Evolutionary conservation across 768 basidiomycete species (phyloP).

Genomic region (Pleurotus djamor): DNA sequence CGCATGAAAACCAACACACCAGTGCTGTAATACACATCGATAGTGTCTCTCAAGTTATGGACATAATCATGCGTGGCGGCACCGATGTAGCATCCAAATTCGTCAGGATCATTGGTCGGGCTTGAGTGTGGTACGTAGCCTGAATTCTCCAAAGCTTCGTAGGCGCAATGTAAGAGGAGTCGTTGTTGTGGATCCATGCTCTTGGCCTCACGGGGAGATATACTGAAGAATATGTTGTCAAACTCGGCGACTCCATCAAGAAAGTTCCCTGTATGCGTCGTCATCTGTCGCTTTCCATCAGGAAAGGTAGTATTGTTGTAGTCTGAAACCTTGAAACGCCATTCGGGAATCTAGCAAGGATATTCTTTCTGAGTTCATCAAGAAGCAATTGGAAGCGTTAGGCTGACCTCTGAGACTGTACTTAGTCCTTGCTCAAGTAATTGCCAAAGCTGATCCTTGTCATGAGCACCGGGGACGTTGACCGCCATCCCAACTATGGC

Average conservation of each 20-base stretch:
- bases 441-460: constrained; percentile 52
- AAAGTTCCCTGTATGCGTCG: constrained; percentile 63
- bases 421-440: constrained; percentile 54
- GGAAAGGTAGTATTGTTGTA: constrained; percentile 24
- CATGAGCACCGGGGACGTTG: constrained; percentile 51
- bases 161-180: constrained; percentile 60
- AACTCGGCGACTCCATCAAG: constrained; percentile 54
- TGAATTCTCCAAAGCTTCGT: constrained; percentile 67
- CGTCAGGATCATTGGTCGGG: constrained; percentile 45
- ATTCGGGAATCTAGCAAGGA: constrained; percentile 49
- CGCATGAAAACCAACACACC: constrained; percentile 30
- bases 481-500: constrained; percentile 76
- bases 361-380: neutral
- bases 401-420: constrained; percentile 53
- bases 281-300: constrained; percentile 39
- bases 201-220: constrained; percentile 71
- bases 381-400: neutral
- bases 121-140: constrained; percentile 67
- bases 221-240: constrained; percentile 70
- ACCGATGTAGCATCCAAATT: constrained; percentile 68
- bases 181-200: constrained; percentile 81
- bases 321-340: constrained; percentile 49
- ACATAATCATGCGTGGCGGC: constrained; percentile 69
- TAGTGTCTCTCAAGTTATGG: constrained; percentile 57
- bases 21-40: constrained; percentile 72